phyloP scores from a whole-genome alignment of 1,139 yeast species.

The Pichia inconspicua region DNA sequence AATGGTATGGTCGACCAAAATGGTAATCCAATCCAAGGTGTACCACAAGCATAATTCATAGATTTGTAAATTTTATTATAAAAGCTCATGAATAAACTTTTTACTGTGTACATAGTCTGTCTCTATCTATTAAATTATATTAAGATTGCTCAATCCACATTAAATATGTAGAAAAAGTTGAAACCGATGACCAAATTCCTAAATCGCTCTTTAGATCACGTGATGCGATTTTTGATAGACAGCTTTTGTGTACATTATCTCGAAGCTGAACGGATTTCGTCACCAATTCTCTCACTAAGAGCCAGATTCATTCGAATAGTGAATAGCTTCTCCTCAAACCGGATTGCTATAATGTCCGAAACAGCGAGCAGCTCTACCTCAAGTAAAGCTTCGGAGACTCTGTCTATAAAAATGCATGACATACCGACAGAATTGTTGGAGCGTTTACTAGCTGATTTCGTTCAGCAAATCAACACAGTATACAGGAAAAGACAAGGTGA shows the following conservation, averaged over 20 bases:
- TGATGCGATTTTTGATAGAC: no score
- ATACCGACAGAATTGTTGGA: conserved; percentile 9
- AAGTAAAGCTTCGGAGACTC: background rate
- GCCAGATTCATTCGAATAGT: background rate
- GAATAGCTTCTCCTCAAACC: no score
- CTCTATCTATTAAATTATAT: conserved; percentile 4
- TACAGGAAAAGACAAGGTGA: conserved; percentile 10
- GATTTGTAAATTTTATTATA: background rate
- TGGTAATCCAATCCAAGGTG: conserved; percentile 78
- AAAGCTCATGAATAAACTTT: background rate
- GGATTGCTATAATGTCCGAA: background rate
- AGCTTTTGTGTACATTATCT: no score
- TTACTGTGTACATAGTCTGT: conserved; percentile 11
- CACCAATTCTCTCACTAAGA: background rate
- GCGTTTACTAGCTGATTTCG: conserved; percentile 4
- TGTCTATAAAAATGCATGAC: conserved; percentile 5
- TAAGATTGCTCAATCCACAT: no score
- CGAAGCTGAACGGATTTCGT: no score
- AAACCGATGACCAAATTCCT: no score
- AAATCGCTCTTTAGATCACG: no score
- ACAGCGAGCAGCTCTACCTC: background rate
- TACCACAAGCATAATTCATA: conserved; percentile 32
- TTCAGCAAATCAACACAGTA: conserved; percentile 5
- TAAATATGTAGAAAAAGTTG: no score
- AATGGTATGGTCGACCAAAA: conserved; percentile 73